Base-by-base conservation (phyloP, 768 basidiomycete genomes). In the Tephrocybe sp. region DNA sequence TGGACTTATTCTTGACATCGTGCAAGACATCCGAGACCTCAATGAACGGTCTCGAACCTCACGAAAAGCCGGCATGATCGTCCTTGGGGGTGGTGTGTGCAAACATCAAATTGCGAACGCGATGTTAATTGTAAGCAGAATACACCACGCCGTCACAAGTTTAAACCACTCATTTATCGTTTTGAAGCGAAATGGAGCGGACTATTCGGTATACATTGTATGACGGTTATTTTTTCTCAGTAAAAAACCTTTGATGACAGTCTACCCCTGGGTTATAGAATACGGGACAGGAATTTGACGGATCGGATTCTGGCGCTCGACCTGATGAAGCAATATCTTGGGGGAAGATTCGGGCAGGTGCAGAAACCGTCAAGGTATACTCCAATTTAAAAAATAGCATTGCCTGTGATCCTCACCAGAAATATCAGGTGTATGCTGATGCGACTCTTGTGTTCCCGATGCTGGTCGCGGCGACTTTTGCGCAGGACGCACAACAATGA, bases 101-200 rank as follows among this genome's bases (percentile, higher is more conserved):
- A 99, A 99, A 66, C 97, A 99, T 64, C 97, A 99, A 64, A 97
- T 99, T 49, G 95, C 95, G n/a, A 99, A 99, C 63, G 94, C 95
- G 1, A 97, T 99, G 97, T 74, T 99, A 19, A 97, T 99, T 63
- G 95, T 97, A 67, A 69, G 80, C 52, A n/a, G n/a, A n/a, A n/a
- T n/a, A n/a, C n/a, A n/a, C 47, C 16, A 45, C 11, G 13, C 47
- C 43, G 31, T 23, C 24, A 4, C 13, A 39, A 23, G 13, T 25
- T 33, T 47, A 23, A 50, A 46, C 5, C n/a, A 11, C 8, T 25
- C 6, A n/a, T 11, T n/a, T 3, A 44, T 7, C 21, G 19, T 36
- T 52, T 52, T 23, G 19, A 62, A 97, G 97, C 83, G 97, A 25
- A 99, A 99, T 62, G 97, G 97, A 8, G 97, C 97, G 8, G 97